Base-by-base conservation (phyloP, 2,329 filamentous ascomycete genomes). In the Hypomyces perniciosus region DNA sequence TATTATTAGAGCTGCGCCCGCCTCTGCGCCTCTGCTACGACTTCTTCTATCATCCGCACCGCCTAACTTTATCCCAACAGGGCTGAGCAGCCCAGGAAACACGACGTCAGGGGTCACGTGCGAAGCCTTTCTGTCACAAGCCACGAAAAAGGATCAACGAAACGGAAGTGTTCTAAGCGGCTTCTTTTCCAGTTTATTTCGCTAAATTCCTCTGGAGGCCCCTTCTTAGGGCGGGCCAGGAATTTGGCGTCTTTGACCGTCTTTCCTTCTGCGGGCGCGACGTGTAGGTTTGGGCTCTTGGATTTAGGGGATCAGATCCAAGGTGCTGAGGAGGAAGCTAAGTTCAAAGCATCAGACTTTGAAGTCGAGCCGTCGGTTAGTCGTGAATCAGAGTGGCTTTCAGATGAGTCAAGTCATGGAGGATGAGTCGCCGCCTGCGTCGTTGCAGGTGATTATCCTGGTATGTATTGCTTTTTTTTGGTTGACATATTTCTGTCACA, bases 391-490 rank as follows among this genome's bases (percentile, higher is more conserved):
- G 10, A 28, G 39, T 42, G 39, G 26, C 28, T 44, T 31, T 30
- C 41, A 20, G 20, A 20, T 20, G 20, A 20, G 20, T 20, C 46
- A 26, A 26, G 38, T 29, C 34, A 54, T 54, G 61, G 59, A 58
- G 43, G 57, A 61, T 41, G 52, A 60, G 42, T 52, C 57, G 46
- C 56, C 65, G 51, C 76, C 81, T 65, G 80, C 81, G 38, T 20
- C 20, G 20, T 71, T 90, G 69, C 85, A 90, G 69, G 83, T 90
- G 43, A 88, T 89, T 70, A 76, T 90, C 53, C 68, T 90, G 73
- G 86, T 90, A 73, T 74, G 84, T 78, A 48, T 37, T 20, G 30
- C 27, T 46, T 37, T 28, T 13, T 27, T 29, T 10, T 20, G 27
- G 8, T 27, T 6, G 20, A 20, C 20, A 20, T 20, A 20, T 20